Percentiles rank a stretch among this genome's conserved stretches.
phyloP scores from a whole-genome alignment of 2,329 filamentous ascomycete species.

The Penicillium thymicola region DNA sequence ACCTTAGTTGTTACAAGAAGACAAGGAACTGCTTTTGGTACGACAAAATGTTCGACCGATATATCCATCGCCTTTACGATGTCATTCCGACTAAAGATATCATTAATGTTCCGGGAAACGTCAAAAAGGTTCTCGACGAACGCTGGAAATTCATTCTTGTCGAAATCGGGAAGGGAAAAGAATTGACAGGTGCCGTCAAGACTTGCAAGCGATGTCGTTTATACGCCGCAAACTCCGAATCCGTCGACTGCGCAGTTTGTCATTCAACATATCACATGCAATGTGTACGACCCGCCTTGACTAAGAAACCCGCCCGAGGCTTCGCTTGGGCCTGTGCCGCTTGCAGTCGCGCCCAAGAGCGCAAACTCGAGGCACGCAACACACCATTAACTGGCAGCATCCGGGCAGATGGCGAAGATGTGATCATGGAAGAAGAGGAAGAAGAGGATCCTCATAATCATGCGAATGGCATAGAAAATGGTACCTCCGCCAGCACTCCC shows the following conservation, averaged over 20 bases:
- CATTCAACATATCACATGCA: constrained; percentile 97
- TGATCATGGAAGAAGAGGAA: constrained; percentile 63
- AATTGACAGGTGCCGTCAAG: constrained; percentile 93
- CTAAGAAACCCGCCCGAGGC: constrained; percentile 94
- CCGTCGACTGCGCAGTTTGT: constrained; percentile 95
- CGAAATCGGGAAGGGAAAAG: constrained; percentile 89
- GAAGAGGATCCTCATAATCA: constrained; percentile 62
- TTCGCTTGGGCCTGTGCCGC: constrained; percentile 98
- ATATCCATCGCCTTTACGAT: constrained; percentile 97
- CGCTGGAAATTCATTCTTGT: constrained; percentile 96
- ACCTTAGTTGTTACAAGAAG: constrained; percentile 80
- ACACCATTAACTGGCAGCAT: constrained; percentile 66
- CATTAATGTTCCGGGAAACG: constrained; percentile 91
- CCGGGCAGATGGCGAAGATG: constrained; percentile 58
- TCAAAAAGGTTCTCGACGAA: constrained; percentile 94
- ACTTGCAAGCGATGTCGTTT: constrained; percentile 87
- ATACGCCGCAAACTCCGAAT: constrained; percentile 94
- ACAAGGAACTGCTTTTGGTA: constrained; percentile 90
- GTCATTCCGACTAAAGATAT: constrained; percentile 88
- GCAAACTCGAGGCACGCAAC: constrained; percentile 83
- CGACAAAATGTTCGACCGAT: constrained; percentile 95
- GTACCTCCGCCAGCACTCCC: constrained; percentile 63
- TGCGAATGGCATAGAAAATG: constrained; percentile 49
- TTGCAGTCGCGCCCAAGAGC: constrained; percentile 93
- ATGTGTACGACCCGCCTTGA: constrained; percentile 84